phyloP scores from a whole-genome alignment of 192 early-diverging fungal genomes.

The Dissophora globulifera region DNA sequence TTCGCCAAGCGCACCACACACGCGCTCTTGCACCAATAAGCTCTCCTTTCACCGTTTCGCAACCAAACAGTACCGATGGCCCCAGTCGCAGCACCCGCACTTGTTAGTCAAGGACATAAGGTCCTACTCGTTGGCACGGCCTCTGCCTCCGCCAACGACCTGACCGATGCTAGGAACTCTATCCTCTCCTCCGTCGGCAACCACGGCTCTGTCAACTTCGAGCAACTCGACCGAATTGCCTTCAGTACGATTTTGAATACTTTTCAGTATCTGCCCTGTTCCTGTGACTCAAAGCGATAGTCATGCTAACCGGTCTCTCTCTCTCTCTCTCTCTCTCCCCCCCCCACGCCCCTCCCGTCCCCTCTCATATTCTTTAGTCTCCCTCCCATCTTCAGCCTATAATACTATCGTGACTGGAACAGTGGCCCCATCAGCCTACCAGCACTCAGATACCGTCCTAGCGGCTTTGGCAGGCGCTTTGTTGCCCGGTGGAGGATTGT shows the following conservation, averaged over 20 bases:
- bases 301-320: too few relatives aligned
- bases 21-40: neutral
- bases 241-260: too few relatives aligned
- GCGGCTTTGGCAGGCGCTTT: constrained; percentile 71
- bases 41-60: neutral
- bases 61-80: constrained; percentile 14
- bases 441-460: constrained; percentile 73
- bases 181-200: constrained; percentile 58
- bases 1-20: too few relatives aligned
- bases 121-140: constrained; percentile 59
- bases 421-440: constrained; percentile 63
- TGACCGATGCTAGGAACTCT: constrained; percentile 56
- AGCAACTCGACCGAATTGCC: constrained; percentile 84
- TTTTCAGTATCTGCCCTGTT: too few relatives aligned
- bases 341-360: too few relatives aligned
- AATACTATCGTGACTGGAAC: constrained; percentile 71
- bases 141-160: constrained; percentile 50
- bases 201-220: constrained; percentile 79
- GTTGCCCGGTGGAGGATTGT: constrained; percentile 71
- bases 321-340: too few relatives aligned
- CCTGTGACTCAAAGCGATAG: too few relatives aligned
- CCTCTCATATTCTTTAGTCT: too few relatives aligned
- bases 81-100: constrained; percentile 31
- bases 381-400: constrained; percentile 64
- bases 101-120: constrained; percentile 58